Evolutionary conservation across 176 grass and related monocot genomes (phyloP).

Genomic region (Sorghum bicolor): Sorghum_bicolor_NCBIv3 NC_012870.2:72012501-72013000

Average conservation of each 20-base stretch:
- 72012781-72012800: background rate
- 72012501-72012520: slow-evolving; percentile 16
- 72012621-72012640: background rate
- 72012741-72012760: background rate
- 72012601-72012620: background rate
- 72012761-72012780: background rate
- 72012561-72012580: background rate
- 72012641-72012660: slow-evolving; percentile 62
- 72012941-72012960: slow-evolving; percentile 47
- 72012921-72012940: slow-evolving; percentile 57
- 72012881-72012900: slow-evolving; percentile 33
- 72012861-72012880: slow-evolving; percentile 48
- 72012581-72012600: background rate
- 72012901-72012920: background rate
- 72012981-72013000: slow-evolving; percentile 73
- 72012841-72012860: slow-evolving; percentile 75
- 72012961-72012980: slow-evolving; percentile 52
- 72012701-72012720: slow-evolving; percentile 53
- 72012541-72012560: background rate
- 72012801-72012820: background rate
- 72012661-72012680: slow-evolving; percentile 86
- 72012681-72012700: slow-evolving; percentile 67
- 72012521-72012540: slow-evolving; percentile 6
- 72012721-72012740: slow-evolving; percentile 44
- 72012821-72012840: slow-evolving; percentile 69